These are phyloP conservation scores for Candida nitratophila DNA, from an alignment of 805 yeast genomes.

Conservation along the genomic window DNA sequence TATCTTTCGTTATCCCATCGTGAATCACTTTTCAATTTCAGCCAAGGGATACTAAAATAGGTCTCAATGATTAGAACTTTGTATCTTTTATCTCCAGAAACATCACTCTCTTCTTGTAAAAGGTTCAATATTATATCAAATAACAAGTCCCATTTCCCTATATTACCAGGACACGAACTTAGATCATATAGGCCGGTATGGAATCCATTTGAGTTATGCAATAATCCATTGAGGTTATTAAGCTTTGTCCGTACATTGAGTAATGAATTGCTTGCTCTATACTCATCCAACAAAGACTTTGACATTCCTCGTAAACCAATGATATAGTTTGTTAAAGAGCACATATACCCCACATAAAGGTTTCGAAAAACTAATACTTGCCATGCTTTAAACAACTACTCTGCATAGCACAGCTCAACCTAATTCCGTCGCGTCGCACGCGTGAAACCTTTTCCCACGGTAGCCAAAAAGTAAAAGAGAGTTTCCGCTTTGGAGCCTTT, in stretches of 20 bases:
- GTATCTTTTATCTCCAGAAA: background rate
- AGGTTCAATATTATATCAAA: background rate
- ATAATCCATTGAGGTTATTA: too few relatives aligned
- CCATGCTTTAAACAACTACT: too few relatives aligned
- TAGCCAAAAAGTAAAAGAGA: too few relatives aligned
- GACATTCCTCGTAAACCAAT: background rate
- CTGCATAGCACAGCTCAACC: too few relatives aligned
- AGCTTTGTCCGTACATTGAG: background rate
- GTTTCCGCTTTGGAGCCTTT: too few relatives aligned
- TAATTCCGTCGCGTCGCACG: too few relatives aligned
- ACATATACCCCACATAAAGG: too few relatives aligned
- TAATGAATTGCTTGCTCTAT: too few relatives aligned
- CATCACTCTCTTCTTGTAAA: background rate
- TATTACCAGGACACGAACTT: background rate
- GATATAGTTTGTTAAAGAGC: too few relatives aligned
- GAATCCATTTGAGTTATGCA: background rate
- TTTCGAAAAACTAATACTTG: too few relatives aligned
- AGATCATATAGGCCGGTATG: background rate
- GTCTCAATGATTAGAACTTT: constrained; percentile 12
- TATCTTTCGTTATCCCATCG: constrained; percentile 1
- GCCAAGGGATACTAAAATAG: constrained; percentile 19
- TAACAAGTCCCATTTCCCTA: background rate
- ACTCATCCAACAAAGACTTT: background rate
- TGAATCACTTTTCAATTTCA: constrained; percentile 9
- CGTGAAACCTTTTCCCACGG: too few relatives aligned